Conservation (phyloP, 148 eudicot genomes). For the Oxyria digyna region DNA sequence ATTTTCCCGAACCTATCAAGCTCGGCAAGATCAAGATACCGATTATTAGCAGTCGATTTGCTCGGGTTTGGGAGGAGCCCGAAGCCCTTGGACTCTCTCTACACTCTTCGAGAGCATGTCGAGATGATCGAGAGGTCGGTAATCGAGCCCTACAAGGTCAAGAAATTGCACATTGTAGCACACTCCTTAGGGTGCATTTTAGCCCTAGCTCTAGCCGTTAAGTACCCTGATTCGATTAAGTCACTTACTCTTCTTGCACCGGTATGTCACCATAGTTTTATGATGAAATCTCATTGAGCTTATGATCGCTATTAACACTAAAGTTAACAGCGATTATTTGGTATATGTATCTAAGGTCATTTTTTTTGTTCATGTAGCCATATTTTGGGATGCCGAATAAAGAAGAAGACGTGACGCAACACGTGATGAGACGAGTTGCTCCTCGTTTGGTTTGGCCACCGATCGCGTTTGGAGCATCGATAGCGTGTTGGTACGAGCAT, state of each 20-base stretch:
- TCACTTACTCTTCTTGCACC: slow-evolving; percentile 87
- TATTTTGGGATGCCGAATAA: slow-evolving; percentile 50
- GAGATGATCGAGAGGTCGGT: slow-evolving; percentile 81
- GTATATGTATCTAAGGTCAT: no score
- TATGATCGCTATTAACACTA: no score
- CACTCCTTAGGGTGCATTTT: slow-evolving; percentile 90
- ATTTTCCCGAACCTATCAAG: slow-evolving; percentile 67
- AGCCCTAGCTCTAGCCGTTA: slow-evolving; percentile 77
- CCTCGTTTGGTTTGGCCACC: slow-evolving; percentile 87
- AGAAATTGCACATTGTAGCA: slow-evolving; percentile 88
- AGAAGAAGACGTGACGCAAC: slow-evolving; percentile 68
- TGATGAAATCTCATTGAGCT: no score
- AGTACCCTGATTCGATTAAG: slow-evolving; percentile 50
- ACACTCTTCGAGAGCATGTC: slow-evolving; percentile 71
- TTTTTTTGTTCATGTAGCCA: slow-evolving; percentile 33
- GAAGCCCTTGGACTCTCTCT: slow-evolving; percentile 68
- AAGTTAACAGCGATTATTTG: no score
- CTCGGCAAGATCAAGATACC: slow-evolving; percentile 45
- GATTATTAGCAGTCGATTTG: slow-evolving; percentile 70
- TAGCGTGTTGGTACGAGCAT: slow-evolving; percentile 94
- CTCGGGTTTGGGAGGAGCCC: slow-evolving; percentile 93
- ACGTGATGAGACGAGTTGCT: slow-evolving; percentile 64
- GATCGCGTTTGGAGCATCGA: slow-evolving; percentile 68
- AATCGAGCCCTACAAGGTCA: slow-evolving; percentile 38
- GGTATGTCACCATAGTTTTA: slow-evolving; percentile 27